Conservation (phyloP, 1,139 yeast genomes). For the Magnusiomyces fungicola region DNA sequence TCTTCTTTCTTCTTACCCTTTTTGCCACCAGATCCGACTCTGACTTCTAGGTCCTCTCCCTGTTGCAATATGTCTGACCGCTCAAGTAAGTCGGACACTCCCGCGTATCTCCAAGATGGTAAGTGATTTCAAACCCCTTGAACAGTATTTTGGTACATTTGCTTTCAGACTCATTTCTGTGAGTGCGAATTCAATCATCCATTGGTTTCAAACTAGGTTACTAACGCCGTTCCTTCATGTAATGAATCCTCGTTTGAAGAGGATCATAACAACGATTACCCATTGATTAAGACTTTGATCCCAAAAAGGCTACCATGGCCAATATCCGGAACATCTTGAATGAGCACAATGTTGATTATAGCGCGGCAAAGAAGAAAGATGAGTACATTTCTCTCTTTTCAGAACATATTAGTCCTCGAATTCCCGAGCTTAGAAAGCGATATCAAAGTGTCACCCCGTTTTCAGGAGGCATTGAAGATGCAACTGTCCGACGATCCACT, state of each 20-base stretch:
- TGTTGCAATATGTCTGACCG: no score
- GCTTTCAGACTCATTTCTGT: no score
- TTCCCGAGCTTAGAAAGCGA: background rate
- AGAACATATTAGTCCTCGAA: background rate
- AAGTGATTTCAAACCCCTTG: no score
- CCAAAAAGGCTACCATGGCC: background rate
- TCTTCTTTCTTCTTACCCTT: no score
- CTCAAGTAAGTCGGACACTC: no score
- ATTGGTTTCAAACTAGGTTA: no score
- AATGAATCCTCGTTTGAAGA: background rate
- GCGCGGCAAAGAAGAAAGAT: background rate
- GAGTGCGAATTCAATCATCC: no score
- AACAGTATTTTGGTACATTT: no score
- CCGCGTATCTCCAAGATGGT: no score
- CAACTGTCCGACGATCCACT: background rate
- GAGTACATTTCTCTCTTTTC: background rate
- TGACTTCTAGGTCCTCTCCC: no score
- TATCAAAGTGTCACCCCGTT: background rate
- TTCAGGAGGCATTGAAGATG: background rate
- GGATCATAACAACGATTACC: background rate
- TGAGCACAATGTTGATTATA: background rate
- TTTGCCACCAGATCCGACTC: no score
- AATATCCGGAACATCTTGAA: background rate
- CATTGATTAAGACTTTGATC: conserved; percentile 3
- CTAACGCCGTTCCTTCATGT: no score